A percentile compares a stretch with the other conserved stretches of the same genome.
Conservation (phyloP, 371 early-diverging fungal species). For the Dichotomocladium elegans region DNA sequence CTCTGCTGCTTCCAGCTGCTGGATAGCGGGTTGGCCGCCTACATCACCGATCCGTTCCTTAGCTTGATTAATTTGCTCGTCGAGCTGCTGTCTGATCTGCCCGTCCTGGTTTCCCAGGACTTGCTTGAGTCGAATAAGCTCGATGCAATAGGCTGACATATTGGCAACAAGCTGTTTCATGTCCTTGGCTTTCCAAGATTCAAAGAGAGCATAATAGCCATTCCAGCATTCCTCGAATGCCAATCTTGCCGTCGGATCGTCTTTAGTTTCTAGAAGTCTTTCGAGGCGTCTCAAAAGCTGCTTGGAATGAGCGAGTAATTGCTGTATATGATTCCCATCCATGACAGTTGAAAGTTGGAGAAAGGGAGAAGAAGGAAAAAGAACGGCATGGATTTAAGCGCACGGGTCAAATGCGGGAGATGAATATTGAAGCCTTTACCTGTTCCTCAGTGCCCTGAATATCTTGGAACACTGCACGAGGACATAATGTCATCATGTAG, state of each 20-base stretch:
- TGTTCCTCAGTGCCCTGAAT: conserved; percentile 48
- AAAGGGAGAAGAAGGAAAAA: conserved; percentile 8
- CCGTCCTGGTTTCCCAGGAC: conserved; percentile 52
- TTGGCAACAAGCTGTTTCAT: conserved; percentile 53
- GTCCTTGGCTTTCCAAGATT: conserved; percentile 71
- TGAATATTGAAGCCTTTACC: conserved; percentile 28
- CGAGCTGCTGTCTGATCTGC: conserved; percentile 48
- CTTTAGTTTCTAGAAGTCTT: conserved; percentile 36
- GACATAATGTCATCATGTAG: conserved; percentile 67
- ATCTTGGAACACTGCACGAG: conserved; percentile 51
- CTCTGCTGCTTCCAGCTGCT: conserved; percentile 13
- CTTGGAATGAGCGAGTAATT: conserved; percentile 37
- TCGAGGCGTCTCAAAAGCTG: conserved; percentile 53
- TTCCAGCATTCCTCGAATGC: conserved; percentile 48
- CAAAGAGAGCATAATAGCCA: conserved; percentile 57
- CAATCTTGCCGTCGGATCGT: conserved; percentile 29
- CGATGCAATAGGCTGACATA: conserved; percentile 65
- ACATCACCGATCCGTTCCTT: conserved; percentile 24
- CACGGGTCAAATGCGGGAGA: conserved; percentile 1
- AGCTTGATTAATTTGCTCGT: conserved; percentile 47
- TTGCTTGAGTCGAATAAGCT: conserved; percentile 66
- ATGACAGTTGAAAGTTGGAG: background rate
- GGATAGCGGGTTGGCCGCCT: conserved; percentile 24
- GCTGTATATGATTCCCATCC: conserved; percentile 26
- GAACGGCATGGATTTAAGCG: background rate